phyloP scores from a whole-genome alignment of 2,329 filamentous ascomycete genomes.

The Arthrinium puccinioides region DNA sequence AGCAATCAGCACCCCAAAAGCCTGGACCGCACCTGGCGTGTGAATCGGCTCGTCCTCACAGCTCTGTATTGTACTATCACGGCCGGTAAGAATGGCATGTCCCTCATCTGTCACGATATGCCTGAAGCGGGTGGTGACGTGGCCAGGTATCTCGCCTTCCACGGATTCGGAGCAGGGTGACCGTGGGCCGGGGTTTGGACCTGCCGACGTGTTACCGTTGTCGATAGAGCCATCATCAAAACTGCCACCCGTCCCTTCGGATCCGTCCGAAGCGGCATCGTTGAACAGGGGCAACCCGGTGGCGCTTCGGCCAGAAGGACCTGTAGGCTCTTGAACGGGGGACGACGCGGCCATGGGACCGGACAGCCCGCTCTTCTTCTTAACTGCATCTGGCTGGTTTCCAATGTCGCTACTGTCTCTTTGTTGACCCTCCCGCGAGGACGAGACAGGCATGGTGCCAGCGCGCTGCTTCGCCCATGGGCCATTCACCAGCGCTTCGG shows the following conservation, averaged over 20 bases:
- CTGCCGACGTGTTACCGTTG: background rate
- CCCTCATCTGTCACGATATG: slow-evolving; percentile 71
- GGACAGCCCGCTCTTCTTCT: slow-evolving; percentile 10
- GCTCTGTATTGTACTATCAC: slow-evolving; percentile 64
- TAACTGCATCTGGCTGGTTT: background rate
- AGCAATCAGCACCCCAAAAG: slow-evolving; percentile 71
- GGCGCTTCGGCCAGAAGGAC: background rate
- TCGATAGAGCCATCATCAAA: background rate
- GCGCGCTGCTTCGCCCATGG: slow-evolving; percentile 14
- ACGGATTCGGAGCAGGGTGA: background rate
- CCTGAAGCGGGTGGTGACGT: slow-evolving; percentile 68
- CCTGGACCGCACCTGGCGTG: slow-evolving; percentile 73
- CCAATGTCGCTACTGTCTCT: background rate
- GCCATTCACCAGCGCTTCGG: slow-evolving; percentile 22
- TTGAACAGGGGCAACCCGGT: slow-evolving; percentile 12
- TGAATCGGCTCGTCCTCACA: slow-evolving; percentile 93
- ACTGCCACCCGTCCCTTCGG: slow-evolving; percentile 8
- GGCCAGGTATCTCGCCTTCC: background rate
- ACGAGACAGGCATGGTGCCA: slow-evolving; percentile 9
- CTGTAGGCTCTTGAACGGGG: too few relatives aligned
- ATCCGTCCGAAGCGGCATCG: slow-evolving; percentile 16
- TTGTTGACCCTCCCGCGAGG: slow-evolving; percentile 1
- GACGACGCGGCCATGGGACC: too few relatives aligned
- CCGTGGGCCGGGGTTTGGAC: background rate
- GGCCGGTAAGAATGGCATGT: slow-evolving; percentile 75